Conservation (phyloP, 1,284 basidiomycete species). For the Chondrostereum purpureum region DNA sequence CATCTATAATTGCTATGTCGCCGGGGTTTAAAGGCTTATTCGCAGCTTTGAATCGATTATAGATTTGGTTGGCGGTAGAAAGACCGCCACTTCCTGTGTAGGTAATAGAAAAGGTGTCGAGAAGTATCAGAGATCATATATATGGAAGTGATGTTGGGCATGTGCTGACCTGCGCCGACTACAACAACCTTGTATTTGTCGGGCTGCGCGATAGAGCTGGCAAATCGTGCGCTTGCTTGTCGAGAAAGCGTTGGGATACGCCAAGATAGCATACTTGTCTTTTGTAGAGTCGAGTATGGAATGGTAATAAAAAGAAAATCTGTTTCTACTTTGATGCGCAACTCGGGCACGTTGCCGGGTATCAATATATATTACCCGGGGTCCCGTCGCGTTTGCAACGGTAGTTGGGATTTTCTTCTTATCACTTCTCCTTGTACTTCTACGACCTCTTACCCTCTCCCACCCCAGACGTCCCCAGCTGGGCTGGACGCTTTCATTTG, state of each 20-base stretch:
- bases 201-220: constrained; percentile 33
- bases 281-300: no score
- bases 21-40: constrained; percentile 62
- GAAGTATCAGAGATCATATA: no score
- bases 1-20: constrained; percentile 83
- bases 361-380: no score
- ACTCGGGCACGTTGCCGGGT: no score
- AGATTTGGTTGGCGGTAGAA: constrained; percentile 78
- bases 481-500: constrained; percentile 16
- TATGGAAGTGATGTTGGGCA: constrained; percentile 5
- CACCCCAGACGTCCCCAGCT: constrained; percentile 13
- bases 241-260: no score
- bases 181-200: constrained; percentile 51
- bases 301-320: no score
- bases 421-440: background rate
- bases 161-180: constrained; percentile 53
- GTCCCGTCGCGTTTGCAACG: no score
- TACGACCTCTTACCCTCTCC: background rate
- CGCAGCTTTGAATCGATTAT: constrained; percentile 62
- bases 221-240: constrained; percentile 20
- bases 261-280: no score
- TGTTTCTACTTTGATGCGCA: no score
- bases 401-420: background rate
- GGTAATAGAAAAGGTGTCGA: constrained; percentile 5
- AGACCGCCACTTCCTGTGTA: constrained; percentile 72